Percentiles rank a stretch among this genome's conserved stretches.
Evolutionary conservation across 352 stramenopile genomes (phyloP).

Genomic region (Globisporangium mamillatum): DNA sequence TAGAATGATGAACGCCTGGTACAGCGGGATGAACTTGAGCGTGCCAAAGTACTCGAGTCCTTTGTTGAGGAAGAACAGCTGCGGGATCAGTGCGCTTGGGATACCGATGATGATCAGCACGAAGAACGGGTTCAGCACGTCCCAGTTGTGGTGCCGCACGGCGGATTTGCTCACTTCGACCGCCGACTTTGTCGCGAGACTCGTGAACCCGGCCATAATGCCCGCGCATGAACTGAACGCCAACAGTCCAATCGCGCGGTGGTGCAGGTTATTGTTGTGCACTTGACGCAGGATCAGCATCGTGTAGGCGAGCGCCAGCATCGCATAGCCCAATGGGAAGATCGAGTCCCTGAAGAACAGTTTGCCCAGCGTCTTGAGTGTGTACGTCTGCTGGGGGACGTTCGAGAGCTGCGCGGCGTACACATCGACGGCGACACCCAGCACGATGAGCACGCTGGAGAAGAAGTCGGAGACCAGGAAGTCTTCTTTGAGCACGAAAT

Average conservation of each 20-base stretch:
- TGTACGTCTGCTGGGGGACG: slow-evolving; percentile 49
- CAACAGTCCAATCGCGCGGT: slow-evolving; percentile 39
- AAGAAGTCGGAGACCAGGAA: slow-evolving; percentile 48
- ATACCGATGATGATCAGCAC: slow-evolving; percentile 55
- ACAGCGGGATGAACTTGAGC: slow-evolving; percentile 79
- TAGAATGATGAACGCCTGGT: slow-evolving; percentile 82
- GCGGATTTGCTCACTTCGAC: slow-evolving; percentile 63
- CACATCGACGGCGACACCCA: slow-evolving; percentile 61
- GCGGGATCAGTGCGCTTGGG: slow-evolving; percentile 53
- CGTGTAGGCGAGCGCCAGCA: slow-evolving; percentile 45
- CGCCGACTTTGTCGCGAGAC: slow-evolving; percentile 70
- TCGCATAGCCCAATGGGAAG: slow-evolving; percentile 51
- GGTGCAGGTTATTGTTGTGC: slow-evolving; percentile 47
- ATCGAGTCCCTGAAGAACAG: slow-evolving; percentile 56
- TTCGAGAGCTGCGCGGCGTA: slow-evolving; percentile 48
- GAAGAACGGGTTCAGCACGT: slow-evolving; percentile 71
- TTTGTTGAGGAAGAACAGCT: slow-evolving; percentile 81
- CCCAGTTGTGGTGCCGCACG: slow-evolving; percentile 34
- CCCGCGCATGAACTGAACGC: slow-evolving; percentile 72
- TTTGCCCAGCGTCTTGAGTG: slow-evolving; percentile 42
- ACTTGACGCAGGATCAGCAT: slow-evolving; percentile 56
- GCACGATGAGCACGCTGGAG: slow-evolving; percentile 61
- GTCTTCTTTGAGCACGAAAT: slow-evolving; percentile 57
- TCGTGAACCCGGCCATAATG: slow-evolving; percentile 78
- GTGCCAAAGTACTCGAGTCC: slow-evolving; percentile 75